Conservation (phyloP, 2,329 filamentous ascomycete species). For the Neocatenulostroma microsporum region DNA sequence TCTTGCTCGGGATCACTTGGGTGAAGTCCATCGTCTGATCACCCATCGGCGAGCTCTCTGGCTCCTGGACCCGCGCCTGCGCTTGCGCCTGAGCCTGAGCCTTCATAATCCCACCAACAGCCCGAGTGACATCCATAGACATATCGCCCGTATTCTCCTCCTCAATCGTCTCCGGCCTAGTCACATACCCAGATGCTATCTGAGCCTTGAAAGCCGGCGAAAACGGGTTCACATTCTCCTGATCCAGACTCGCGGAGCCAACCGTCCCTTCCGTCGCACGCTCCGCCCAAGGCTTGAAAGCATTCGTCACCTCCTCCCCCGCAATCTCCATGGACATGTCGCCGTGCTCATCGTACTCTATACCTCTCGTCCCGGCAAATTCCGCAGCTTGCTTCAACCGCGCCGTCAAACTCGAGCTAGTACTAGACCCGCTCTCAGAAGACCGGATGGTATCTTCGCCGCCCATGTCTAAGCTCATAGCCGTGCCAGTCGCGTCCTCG, state of each 20-base stretch:
- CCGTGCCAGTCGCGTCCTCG: slow-evolving; percentile 64
- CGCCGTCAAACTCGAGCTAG: slow-evolving; percentile 70
- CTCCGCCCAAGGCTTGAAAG: slow-evolving; percentile 64
- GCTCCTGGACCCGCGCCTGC: too few relatives aligned
- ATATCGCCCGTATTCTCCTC: slow-evolving; percentile 54
- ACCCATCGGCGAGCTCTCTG: slow-evolving; percentile 2
- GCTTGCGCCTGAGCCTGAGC: slow-evolving; percentile 27
- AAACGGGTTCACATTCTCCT: slow-evolving; percentile 46
- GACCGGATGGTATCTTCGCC: slow-evolving; percentile 42
- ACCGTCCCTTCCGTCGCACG: slow-evolving; percentile 35
- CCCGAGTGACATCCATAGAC: slow-evolving; percentile 90
- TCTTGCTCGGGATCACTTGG: slow-evolving; percentile 46
- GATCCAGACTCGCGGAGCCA: slow-evolving; percentile 30
- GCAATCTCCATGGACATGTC: slow-evolving; percentile 47
- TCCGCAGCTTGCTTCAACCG: slow-evolving; percentile 64
- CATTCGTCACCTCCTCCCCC: slow-evolving; percentile 64
- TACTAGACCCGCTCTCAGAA: slow-evolving; percentile 39
- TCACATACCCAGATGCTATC: slow-evolving; percentile 13
- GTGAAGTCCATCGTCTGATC: slow-evolving; percentile 52
- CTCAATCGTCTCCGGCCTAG: slow-evolving; percentile 18
- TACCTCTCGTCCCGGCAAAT: slow-evolving; percentile 64
- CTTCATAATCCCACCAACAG: slow-evolving; percentile 68
- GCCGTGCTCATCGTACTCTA: slow-evolving; percentile 51
- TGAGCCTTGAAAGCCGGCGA: slow-evolving; percentile 36
- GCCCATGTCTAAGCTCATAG: slow-evolving; percentile 65